These are phyloP conservation scores for Acanthamoeba castellanii DNA, from an alignment of 208 protist genomes.

Conservation along the genomic window DNA sequence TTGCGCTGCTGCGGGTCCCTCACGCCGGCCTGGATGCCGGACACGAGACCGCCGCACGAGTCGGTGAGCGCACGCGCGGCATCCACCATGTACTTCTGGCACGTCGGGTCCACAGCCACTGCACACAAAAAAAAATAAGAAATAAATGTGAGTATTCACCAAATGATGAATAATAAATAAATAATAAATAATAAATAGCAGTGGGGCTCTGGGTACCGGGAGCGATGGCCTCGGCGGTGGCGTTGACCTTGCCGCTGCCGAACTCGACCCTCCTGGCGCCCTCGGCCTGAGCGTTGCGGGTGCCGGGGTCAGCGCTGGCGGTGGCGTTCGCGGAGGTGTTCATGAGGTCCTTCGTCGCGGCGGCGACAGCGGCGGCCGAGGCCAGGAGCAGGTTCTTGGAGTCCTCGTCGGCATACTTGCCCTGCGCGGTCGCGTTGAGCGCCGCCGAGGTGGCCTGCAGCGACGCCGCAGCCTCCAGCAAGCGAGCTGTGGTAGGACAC, in stretches of 20 bases:
- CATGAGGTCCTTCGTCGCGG: conserved; percentile 62
- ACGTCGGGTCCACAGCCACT: conserved; percentile 56
- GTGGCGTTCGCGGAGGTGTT: conserved; percentile 47
- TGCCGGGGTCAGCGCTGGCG: conserved; percentile 57
- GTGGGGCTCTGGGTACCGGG: neutral
- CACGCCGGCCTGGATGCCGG: conserved; percentile 68
- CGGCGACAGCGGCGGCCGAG: conserved; percentile 63
- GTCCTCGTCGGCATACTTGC: conserved; percentile 71
- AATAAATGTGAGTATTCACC: neutral
- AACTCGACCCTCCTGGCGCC: conserved; percentile 56
- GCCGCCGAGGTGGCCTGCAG: conserved; percentile 75
- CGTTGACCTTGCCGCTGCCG: conserved; percentile 65
- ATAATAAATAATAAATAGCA: no score
- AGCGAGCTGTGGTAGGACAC: neutral
- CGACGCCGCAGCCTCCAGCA: conserved; percentile 62
- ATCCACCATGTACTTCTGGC: conserved; percentile 75
- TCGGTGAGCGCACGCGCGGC: conserved; percentile 69
- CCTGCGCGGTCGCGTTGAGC: conserved; percentile 71
- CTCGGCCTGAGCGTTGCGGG: conserved; percentile 53
- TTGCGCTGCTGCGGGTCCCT: conserved; percentile 59
- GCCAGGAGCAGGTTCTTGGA: conserved; percentile 73
- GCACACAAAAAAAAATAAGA: neutral
- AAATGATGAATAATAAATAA: neutral
- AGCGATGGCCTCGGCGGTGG: conserved; percentile 64
- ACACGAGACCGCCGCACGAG: conserved; percentile 56